Evolutionary conservation across 495 filamentous ascomycete species (phyloP), one percentile per base, ranked within the genome.

Genomic region (Podospora bellae-mahoneyi): DNA sequence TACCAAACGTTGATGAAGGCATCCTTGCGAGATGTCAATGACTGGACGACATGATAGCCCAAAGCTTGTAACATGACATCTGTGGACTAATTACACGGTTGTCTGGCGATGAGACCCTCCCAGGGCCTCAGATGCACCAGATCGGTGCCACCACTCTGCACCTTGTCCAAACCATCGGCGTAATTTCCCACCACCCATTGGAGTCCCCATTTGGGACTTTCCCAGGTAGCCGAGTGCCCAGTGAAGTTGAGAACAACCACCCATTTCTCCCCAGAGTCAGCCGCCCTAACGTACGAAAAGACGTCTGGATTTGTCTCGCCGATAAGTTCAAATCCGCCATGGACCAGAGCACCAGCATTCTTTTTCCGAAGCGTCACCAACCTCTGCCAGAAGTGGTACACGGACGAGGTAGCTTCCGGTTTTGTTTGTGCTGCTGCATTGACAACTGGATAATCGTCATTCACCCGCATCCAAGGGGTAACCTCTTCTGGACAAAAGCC

Each of bases 381-480:
- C 64, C 68, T 59, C 26, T 76, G 78, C 78, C 84, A 87, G 74
- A 84, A 86, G 4, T 68, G 69, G 48, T 84, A 75, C 15, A 84
- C 78, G 7, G 78, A 81, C 4, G 66, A 70, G 3, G 72, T 39
- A n/a, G 62, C 67, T 48, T 83, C 79, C 0, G 10, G 39, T 3
- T 68, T 54, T 0, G 68, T 66, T 71, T 89, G 85, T 6, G 74
- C 68, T 59, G 77, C 78, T 5, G 84, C 84, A 65, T 89, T 89
- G 64, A 87, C 71, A 9, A 78, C 75, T 3, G 68, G 68, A 64
- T 87, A 87, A 20, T 80, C 75, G 59, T 88, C 85, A 69, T 88
- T 80, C 27, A 84, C 80, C 2, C 84, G 75, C 85, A 88, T 89
- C 87, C 87, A 90, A 58, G 68, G 66, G 13, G 39, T 48, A 3